Evolutionary conservation across 768 basidiomycete species (phyloP).

Genomic region (Psilocybe sp.): DNA sequence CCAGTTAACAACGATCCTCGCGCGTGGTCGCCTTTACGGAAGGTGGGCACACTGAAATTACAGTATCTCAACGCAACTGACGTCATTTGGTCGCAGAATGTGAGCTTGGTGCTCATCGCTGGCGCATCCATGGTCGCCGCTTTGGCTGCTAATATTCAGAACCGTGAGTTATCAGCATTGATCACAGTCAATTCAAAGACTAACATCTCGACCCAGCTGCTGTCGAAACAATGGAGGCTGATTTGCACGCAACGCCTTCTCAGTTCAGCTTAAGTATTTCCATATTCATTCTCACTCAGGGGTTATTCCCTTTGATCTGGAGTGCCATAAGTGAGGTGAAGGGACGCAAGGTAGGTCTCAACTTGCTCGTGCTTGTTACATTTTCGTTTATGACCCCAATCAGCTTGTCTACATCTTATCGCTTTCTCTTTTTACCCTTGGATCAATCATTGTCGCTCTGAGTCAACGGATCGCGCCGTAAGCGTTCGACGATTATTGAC

Average conservation of each 20-base stretch:
- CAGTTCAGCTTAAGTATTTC: slow-evolving; percentile 70
- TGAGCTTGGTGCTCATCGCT: slow-evolving; percentile 45
- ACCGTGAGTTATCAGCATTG: slow-evolving; percentile 40
- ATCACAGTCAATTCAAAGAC: neutral
- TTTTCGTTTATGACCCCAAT: neutral
- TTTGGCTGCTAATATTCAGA: slow-evolving; percentile 58
- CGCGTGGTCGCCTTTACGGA: slow-evolving; percentile 51
- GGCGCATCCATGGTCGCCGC: slow-evolving; percentile 58
- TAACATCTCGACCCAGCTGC: slow-evolving; percentile 41
- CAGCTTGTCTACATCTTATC: slow-evolving; percentile 54
- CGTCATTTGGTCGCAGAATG: slow-evolving; percentile 28
- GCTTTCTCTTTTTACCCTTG: slow-evolving; percentile 50
- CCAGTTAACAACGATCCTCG: slow-evolving; percentile 62
- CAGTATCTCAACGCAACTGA: neutral
- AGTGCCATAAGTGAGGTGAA: slow-evolving; percentile 69
- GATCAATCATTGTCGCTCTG: slow-evolving; percentile 52
- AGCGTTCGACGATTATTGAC: slow-evolving; percentile 12
- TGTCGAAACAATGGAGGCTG: slow-evolving; percentile 53
- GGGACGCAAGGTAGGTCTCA: slow-evolving; percentile 58
- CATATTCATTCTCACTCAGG: slow-evolving; percentile 73
- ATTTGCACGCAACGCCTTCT: slow-evolving; percentile 56
- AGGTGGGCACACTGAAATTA: slow-evolving; percentile 35
- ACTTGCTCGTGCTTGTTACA: neutral
- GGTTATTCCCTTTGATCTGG: slow-evolving; percentile 66
- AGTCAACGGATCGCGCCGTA: slow-evolving; percentile 42